Base-by-base conservation (phyloP, 768 basidiomycete species). In the Boletus rufocinnamomeus region DNA sequence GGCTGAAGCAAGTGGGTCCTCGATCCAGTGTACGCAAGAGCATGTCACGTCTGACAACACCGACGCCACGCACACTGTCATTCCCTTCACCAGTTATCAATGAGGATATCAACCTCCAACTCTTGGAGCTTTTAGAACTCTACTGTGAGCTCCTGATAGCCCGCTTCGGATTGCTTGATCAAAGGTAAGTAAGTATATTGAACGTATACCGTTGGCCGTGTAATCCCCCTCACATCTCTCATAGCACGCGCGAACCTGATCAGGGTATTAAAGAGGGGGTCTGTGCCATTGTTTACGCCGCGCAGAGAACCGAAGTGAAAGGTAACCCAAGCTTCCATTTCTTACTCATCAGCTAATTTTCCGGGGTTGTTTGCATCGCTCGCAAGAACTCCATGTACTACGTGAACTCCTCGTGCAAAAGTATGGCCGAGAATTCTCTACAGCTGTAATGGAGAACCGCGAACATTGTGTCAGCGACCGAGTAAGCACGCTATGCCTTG, bases 381-480 rank as follows among this genome's bases (percentile, higher is more conserved):
- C 28, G 30, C 23, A 64, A 94, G 95, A 98, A 70, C 82, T 99
- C 40, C 92, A 97, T 63, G 78, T 93, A 38, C 75, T 98, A 52
- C 87, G 97, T 54, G 95, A 98, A 71, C 84, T 98, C 71, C 82
- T 99, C 57, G 91, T 95, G 89, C 91, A 95, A 72, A 97, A 97
- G 76, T 97, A 87, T 70, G 95, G 96, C 19, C 86, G 96, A 23
- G 93, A 95, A 48, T 98, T 92, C 71, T 85, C 95, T 17, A 63
- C 87, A 19, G 82, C 84, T n/a, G 86, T 91, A 2, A 91, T 94
- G 82, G 91, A 95, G 72, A 95, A 96, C 72, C 83, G 80, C 45
- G 86, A 89, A 63, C 78, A 79, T 17, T 86, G 87, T 73, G 95
- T 99, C 45, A 91, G 85, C 63, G 85, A 89, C 50, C 85, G 97